phyloP scores from a whole-genome alignment of 2,329 filamentous ascomycete species.

The Phoma sp. region DNA sequence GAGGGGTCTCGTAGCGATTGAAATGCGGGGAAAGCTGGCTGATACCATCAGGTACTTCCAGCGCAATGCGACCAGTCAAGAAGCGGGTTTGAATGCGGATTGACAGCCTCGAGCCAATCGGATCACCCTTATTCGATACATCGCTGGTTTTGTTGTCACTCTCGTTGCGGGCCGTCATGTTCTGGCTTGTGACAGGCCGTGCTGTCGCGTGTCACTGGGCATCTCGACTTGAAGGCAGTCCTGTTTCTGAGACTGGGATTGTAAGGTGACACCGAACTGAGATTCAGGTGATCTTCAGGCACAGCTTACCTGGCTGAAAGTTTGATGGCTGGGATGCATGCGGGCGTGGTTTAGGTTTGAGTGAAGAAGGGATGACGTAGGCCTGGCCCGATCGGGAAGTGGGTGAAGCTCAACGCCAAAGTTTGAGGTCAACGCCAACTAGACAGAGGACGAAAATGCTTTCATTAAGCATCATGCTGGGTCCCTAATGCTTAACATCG shows the following conservation, averaged over 20 bases:
- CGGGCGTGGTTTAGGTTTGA: constrained; percentile 7
- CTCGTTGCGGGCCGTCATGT: constrained; percentile 4
- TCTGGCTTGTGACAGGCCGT: constrained; percentile 13
- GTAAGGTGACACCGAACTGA: constrained; percentile 5
- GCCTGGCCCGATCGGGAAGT: not conserved
- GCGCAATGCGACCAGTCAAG: constrained; percentile 20
- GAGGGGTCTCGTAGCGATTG: constrained; percentile 32
- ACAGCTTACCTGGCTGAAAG: constrained; percentile 2
- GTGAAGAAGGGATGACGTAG: constrained; percentile 10
- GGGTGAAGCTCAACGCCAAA: constrained; percentile 10
- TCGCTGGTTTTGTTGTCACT: constrained; percentile 3
- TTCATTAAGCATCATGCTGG: too few species aligned
- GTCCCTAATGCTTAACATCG: too few species aligned
- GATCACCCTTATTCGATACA: constrained; percentile 6
- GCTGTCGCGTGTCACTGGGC: constrained; percentile 18
- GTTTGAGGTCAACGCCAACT: not conserved
- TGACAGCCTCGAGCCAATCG: constrained; percentile 28
- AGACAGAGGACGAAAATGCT: not conserved
- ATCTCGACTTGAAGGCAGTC: not conserved
- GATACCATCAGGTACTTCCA: constrained; percentile 11
- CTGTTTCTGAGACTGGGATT: not conserved
- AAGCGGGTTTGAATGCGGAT: constrained; percentile 12
- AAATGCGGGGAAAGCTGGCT: constrained; percentile 35
- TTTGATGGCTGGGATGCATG: constrained; percentile 3
- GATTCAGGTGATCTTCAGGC: constrained; percentile 7